Evolutionary conservation across 2,329 filamentous ascomycete genomes (phyloP), one percentile per base, ranked within the genome.

Genomic region (Mollisia scopiformis): DNA sequence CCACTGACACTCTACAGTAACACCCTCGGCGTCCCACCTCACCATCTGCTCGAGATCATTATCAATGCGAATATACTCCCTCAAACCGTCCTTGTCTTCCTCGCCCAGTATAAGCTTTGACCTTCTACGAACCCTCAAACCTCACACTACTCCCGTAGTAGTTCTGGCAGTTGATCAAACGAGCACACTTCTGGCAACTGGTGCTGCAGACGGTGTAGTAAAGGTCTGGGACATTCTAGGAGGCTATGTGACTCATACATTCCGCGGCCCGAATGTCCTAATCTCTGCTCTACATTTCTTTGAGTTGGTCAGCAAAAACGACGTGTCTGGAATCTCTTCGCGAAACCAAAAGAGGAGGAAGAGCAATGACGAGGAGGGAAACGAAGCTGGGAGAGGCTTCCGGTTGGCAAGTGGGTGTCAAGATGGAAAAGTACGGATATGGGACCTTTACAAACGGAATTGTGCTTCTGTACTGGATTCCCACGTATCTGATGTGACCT

Each of bases 191-290:
- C 82, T 99, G 46, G 95, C 93, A 16, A 98, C 94, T 16, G 95
- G 96, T 64, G 92, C 91, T 52, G 93, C 95, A 3, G 95, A 99
- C 73, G 95, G 95, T 25, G 86, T 90, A 0, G 91, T 98, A 70
- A 99, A 99, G 76, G 89, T 99, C 55, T 99, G 94, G 94, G 95
- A 99, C 76, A 92, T 99, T 62, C 82, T 84, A 53, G 92, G 89
- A 47, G 95, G 95, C 23, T 98, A 91, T 75, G 88, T 93, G 31
- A 99, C 96, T 28, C 95, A 99, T 76, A 97, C 92, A 0, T 96
- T 99, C 76, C 90, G 94, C 68, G 93, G 93, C 1, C 94, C 96
- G 59, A 93, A 93, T 62, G 93, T 95, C 10, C 84, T 99, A 23
- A 86, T 99, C 4, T 97, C 95, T 13, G 92, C 95, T 0, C 81